Evolutionary conservation across 2,329 filamentous ascomycete genomes (phyloP).

Genomic region (Pezizomycotina sp.): DNA sequence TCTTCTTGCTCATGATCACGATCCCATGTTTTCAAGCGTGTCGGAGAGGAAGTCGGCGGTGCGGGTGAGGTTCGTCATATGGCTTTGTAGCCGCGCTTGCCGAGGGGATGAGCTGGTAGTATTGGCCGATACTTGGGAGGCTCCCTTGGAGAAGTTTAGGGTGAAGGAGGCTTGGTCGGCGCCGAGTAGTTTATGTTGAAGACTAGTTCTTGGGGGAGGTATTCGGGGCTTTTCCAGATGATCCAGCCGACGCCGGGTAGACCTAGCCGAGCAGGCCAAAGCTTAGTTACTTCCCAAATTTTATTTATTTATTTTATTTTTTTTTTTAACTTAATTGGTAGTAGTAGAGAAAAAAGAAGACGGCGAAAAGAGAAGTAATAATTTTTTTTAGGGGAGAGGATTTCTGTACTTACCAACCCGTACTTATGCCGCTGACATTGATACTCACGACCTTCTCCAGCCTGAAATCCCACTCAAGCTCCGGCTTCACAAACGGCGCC

Average conservation of each 20-base stretch:
- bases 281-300: not conserved
- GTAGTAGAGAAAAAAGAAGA: too few relatives aligned
- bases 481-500: conserved; percentile 68
- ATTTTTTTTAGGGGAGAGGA: too few relatives aligned
- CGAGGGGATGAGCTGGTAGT: conserved; percentile 90
- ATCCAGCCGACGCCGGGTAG: conserved; percentile 94
- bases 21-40: conserved; percentile 54
- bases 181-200: conserved; percentile 99
- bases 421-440: conserved; percentile 92
- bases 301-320: too few relatives aligned
- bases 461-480: conserved; percentile 81
- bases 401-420: conserved; percentile 31
- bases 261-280: conserved; percentile 40
- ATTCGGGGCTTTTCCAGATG: conserved; percentile 70
- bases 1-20: conserved; percentile 68
- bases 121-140: conserved; percentile 92
- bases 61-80: conserved; percentile 91
- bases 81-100: conserved; percentile 75
- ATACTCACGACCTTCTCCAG: conserved; percentile 79
- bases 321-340: too few relatives aligned
- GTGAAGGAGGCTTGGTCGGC: conserved; percentile 93
- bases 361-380: too few relatives aligned
- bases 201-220: conserved; percentile 74
- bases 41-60: conserved; percentile 74
- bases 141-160: conserved; percentile 92